Conservation (phyloP, 305 asterid genomes). For the Rubia balearica region DNA sequence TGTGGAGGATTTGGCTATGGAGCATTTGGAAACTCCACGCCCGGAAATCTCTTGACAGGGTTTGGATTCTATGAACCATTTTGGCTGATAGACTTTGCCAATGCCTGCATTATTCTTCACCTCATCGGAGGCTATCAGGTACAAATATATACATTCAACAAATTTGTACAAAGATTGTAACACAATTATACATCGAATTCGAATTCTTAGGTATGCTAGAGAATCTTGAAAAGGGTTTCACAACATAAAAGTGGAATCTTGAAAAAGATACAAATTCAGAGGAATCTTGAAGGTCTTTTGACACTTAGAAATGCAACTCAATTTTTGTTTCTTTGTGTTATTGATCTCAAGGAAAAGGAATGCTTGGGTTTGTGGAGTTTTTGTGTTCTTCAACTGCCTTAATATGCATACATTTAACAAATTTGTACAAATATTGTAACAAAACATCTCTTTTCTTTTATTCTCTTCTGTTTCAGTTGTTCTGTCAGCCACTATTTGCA, state of each 20-base stretch:
- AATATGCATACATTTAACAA: conserved; percentile 14
- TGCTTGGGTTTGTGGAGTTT: conserved; percentile 44
- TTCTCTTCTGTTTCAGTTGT: conserved; percentile 30
- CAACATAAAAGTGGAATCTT: neutral
- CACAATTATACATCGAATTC: neutral
- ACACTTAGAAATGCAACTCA: neutral
- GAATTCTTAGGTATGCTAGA: no score
- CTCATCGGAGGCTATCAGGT: conserved; percentile 88
- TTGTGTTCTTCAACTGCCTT: conserved; percentile 40
- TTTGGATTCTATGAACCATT: conserved; percentile 78
- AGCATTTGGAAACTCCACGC: conserved; percentile 76
- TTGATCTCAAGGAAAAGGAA: conserved; percentile 45
- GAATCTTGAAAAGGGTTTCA: neutral
- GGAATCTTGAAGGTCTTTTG: neutral
- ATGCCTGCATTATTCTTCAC: conserved; percentile 71
- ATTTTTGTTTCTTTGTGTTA: neutral
- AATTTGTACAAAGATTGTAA: neutral
- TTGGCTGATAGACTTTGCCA: conserved; percentile 79
- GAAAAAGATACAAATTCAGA: neutral
- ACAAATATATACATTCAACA: neutral
- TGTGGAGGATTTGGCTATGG: conserved; percentile 91
- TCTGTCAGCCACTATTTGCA: conserved; percentile 60
- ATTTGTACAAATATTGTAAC: neutral
- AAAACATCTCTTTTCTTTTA: neutral
- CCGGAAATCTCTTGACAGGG: conserved; percentile 76